Evolutionary conservation across 345 rosid genomes (phyloP), one percentile per base, ranked within the genome.

Genomic region (Mallotus nudiflorus): DNA sequence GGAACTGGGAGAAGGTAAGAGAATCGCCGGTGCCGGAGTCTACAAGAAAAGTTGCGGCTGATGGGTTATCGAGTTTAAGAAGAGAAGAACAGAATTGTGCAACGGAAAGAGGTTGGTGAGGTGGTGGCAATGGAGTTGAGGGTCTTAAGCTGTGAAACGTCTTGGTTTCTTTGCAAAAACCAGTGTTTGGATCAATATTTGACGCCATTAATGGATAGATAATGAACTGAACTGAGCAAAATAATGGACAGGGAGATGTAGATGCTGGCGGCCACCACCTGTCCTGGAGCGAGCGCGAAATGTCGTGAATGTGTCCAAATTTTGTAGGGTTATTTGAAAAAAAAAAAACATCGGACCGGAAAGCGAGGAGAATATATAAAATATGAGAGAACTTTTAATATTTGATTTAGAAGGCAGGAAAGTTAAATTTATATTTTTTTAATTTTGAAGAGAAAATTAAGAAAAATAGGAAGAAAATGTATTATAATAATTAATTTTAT

Each of bases 141-240:
- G 91, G 84, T 39, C 98, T 75, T 6, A 88, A 80, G 51, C 86
- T 88, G 66, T 76, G 90, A 64, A 77, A 93, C 5, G 72, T 78
- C 71, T 74, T 75, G 27, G 96, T 83, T 52, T 58, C 73, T 9
- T 66, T 15, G 78, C 83, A 84, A 54, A 78, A 91, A 24, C 97
- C 96, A n/a, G 33, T 71, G 19, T 49, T 56, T 5, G 88, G 89
- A 62, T 85, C 82, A 6, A 82, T 72, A 61, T 60, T 40, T n/a
- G 77, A 20, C 5, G 76, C 58, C 58, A 65, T 65, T 48, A 67
- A 11, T 0, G 40, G 42, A 8, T 39, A n/a, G n/a, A n/a, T n/a
- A n/a, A 33, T 33, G 6, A 3, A 33, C 37, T 2, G 27, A 22
- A 1, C 4, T 4, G 42, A 28, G 1, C 18, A 49, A 33, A n/a